Base-by-base conservation (phyloP, 352 stramenopile genomes). In the Globisporangium solare region DNA sequence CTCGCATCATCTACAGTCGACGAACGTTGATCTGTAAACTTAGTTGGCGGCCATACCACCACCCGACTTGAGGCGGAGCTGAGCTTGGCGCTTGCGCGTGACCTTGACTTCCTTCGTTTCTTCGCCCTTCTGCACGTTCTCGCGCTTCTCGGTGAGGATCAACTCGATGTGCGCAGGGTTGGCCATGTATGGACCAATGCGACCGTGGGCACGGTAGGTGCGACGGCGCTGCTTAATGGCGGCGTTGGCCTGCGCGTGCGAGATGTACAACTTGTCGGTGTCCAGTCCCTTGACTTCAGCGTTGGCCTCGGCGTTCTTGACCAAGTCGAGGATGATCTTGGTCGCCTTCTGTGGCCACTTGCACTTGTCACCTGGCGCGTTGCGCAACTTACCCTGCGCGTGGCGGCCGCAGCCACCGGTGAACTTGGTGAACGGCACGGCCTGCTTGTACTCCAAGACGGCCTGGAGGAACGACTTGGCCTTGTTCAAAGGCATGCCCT, bases 161-260 rank as follows among this genome's bases (percentile, higher is more conserved):
- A 99, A 84, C 92, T 99, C 97, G 76, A 99, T 98, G 88, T 99
- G 97, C 43, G 96, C 96, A 55, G 97, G 97, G 83, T 98, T 97
- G 71, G 90, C 96, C 88, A 99, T 98, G 89, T 99, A 99, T 60
- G 97, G 96, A 43, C 94, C 94, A 74, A 99, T 98, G 74, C 96
- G 94, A 74, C 96, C 96, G 78, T 99, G 96, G 58, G 94, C 94
- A 78, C 92, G 89, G 92, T 99, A 99, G n/a, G 97, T 99, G 75
- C 97, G 91, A 74, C 97, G 94, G 65, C 97, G 93, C 74, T 98
- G 97, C 73, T 98, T 97, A 67, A 98, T 98, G 51, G 97, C 97
- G 58, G 89, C 85, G 88, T 99, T 99, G 63, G 90, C 89, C 82
- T 99, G 96, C 50, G 97, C 92, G 81, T 99, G 97, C 61, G 89